Base-by-base conservation (phyloP, 495 filamentous ascomycete species). In the Tuber indicum region DNA sequence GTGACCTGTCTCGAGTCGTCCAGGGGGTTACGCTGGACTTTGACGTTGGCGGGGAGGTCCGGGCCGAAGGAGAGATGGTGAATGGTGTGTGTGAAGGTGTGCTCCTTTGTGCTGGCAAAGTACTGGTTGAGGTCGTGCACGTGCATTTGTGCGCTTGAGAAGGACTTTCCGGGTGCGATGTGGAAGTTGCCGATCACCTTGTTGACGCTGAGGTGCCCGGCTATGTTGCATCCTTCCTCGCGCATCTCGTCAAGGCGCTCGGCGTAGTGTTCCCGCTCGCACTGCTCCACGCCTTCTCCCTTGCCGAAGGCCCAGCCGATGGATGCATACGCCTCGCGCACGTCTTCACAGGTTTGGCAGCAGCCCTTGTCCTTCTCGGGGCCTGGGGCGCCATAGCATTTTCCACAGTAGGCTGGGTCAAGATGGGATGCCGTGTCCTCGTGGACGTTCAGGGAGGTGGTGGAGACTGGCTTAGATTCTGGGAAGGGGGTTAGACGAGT, bases 121-220 rank as follows among this genome's bases (percentile, higher is more conserved):
- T 96, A 99, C 85, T 96, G 95, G 81, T 97, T 93, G 70, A 98
- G 87, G 82, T 99, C 96, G 86, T 99, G 96, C 45, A 97, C 93
- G 85, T 99, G 96, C 90, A 98, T 91, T 85, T 97, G 96, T 73
- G 92, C 92, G 82, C 92, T 96, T 81, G 91, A 94, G 88, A 97
- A 98, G 83, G 90, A 93, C 85, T 94, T 91, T 82, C 96, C 96
- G 1, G 96, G 96, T 2, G 96, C 96, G 81, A 99, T 92, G 86
- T 99, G 96, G 89, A 99, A 99, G 86, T 99, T 99, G 69, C 96
- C 96, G 74, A 98, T 88, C 3, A 99, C 96, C 84, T 99, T 99
- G 87, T 98, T 99, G 70, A 99, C 96, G 44, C 92, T 91, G 77
- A 99, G 88, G 19, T 90, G 91, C 76, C 96, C 96, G 81, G 98